phyloP scores from a whole-genome alignment of 805 yeast species.

The Saturnispora besseyi region DNA sequence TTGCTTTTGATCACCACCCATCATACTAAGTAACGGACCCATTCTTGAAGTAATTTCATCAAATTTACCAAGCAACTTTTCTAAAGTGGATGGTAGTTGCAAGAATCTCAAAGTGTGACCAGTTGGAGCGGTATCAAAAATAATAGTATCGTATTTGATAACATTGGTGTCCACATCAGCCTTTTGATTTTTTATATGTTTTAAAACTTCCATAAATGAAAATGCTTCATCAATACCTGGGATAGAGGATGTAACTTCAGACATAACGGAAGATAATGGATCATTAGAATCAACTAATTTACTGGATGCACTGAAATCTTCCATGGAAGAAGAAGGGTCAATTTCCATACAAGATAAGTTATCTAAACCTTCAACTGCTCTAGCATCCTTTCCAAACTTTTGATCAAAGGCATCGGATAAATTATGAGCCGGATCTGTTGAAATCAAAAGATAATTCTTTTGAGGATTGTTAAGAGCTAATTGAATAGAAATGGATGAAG shows the following conservation, averaged over 20 bases:
- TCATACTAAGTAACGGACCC: slow-evolving; percentile 87
- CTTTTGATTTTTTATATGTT: slow-evolving; percentile 78
- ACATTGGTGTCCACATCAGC: slow-evolving; percentile 20
- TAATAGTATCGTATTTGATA: slow-evolving; percentile 71
- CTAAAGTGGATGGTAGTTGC: slow-evolving; percentile 88
- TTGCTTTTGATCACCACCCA: slow-evolving; percentile 50
- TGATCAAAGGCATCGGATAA: slow-evolving; percentile 97
- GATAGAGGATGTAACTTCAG: slow-evolving; percentile 86
- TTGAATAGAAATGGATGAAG: slow-evolving; percentile 91
- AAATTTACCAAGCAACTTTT: slow-evolving; percentile 77
- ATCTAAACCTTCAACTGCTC: slow-evolving; percentile 79
- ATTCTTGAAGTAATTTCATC: slow-evolving; percentile 76
- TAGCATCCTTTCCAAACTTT: slow-evolving; percentile 94
- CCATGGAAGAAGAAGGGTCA: slow-evolving; percentile 90
- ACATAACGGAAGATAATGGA: slow-evolving; percentile 67
- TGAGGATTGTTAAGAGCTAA: slow-evolving; percentile 73
- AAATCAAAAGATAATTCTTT: slow-evolving; percentile 78
- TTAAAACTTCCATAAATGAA: slow-evolving; percentile 95
- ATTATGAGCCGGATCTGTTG: slow-evolving; percentile 98
- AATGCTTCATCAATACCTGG: slow-evolving; percentile 99
- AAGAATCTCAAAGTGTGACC: slow-evolving; percentile 95
- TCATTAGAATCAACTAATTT: slow-evolving; percentile 42
- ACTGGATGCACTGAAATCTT: slow-evolving; percentile 50
- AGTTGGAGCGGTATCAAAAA: slow-evolving; percentile 99
- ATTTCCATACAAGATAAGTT: slow-evolving; percentile 97